These are phyloP conservation scores for Claviceps fusiformis DNA, from an alignment of 2,329 filamentous ascomycete species.

Conservation along the genomic window DNA sequence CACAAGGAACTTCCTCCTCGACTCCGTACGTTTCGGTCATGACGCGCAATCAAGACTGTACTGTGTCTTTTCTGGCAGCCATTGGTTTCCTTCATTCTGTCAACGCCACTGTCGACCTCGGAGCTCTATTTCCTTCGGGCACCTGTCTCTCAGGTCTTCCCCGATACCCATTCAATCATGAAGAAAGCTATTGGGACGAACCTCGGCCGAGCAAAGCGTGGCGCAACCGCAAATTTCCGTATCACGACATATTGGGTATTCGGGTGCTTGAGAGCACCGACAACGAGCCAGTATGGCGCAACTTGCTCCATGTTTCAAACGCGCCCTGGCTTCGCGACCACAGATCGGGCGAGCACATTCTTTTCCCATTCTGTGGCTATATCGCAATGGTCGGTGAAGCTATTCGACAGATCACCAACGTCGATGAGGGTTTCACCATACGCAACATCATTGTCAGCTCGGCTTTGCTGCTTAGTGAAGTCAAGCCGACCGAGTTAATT, in stretches of 20 bases:
- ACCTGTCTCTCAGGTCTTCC: constrained; percentile 6
- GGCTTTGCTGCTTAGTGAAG: constrained; percentile 19
- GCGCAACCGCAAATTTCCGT: background rate
- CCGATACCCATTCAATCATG: constrained; percentile 9
- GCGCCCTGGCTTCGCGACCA: constrained; percentile 31
- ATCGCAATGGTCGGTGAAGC: constrained; percentile 18
- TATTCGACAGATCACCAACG: constrained; percentile 8
- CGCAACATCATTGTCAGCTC: constrained; percentile 16
- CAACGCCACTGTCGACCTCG: constrained; percentile 2
- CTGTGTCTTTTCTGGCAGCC: constrained; percentile 3
- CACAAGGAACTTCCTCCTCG: background rate
- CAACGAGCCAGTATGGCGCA: constrained; percentile 10
- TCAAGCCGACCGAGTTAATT: constrained; percentile 16
- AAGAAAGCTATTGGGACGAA: constrained; percentile 7
- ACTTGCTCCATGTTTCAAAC: constrained; percentile 9
- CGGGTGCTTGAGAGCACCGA: constrained; percentile 7
- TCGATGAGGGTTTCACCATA: constrained; percentile 12
- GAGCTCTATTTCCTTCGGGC: background rate
- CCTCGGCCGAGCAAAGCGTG: constrained; percentile 2
- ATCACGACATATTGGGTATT: constrained; percentile 10
- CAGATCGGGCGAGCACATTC: constrained; percentile 25
- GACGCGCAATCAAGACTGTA: constrained; percentile 1
- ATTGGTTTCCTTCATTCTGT: constrained; percentile 6
- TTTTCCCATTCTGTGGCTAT: constrained; percentile 26
- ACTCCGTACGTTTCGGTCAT: constrained; percentile 5